Evolutionary conservation across 1,284 basidiomycete species (phyloP).

Genomic region (Lentinula novae-zelandiae): DNA sequence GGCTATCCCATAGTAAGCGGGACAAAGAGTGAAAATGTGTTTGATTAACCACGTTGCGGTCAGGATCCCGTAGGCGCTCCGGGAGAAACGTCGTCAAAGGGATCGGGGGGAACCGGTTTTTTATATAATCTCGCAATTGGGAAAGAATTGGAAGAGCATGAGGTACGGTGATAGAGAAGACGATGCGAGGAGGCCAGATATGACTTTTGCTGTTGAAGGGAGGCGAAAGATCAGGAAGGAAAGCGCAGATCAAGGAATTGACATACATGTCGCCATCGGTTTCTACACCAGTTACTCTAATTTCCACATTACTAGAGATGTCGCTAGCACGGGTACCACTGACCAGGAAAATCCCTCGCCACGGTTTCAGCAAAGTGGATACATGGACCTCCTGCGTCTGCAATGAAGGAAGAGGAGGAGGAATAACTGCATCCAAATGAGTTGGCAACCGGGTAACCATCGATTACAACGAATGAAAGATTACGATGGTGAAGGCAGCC

Average conservation of each 20-base stretch:
- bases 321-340: conserved; percentile 42
- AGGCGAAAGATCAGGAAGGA: conserved; percentile 5
- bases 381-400: conserved; percentile 14
- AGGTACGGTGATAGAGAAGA: conserved; percentile 17
- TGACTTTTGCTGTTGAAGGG: conserved; percentile 15
- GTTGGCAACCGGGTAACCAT: conserved; percentile 63
- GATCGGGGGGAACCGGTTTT: conserved; percentile 28
- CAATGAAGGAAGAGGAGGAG: conserved; percentile 38
- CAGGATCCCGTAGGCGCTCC: conserved; percentile 47
- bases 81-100: conserved; percentile 58
- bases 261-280: conserved; percentile 62
- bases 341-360: conserved; percentile 52
- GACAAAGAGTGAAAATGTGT: conserved; percentile 52
- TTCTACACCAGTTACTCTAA: conserved; percentile 59
- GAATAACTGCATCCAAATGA: conserved; percentile 53
- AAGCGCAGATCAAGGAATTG: not conserved
- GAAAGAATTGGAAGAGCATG: conserved; percentile 14
- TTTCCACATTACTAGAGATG: conserved; percentile 42
- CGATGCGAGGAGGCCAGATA: conserved; percentile 28
- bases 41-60: conserved; percentile 45
- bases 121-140: conserved; percentile 13
- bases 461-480: conserved; percentile 5
- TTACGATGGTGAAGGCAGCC: conserved; percentile 22
- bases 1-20: conserved; percentile 44
- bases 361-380: conserved; percentile 29